Evolutionary conservation across 2,329 filamentous ascomycete genomes (phyloP), one percentile per base, ranked within the genome.

Genomic region (Daldinia eschscholtzii): DNA sequence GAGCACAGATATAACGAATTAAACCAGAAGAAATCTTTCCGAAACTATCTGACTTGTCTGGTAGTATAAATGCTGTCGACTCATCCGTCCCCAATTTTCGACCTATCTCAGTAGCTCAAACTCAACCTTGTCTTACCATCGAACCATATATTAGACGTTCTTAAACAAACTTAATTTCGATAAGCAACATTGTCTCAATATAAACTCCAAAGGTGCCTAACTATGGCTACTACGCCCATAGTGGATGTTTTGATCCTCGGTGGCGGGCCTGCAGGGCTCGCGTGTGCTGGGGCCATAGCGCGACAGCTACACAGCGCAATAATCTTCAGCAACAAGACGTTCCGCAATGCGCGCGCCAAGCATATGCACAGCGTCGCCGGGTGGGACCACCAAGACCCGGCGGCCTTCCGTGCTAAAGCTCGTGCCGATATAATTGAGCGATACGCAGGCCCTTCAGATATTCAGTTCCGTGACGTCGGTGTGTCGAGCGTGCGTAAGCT

Each of bases 331-430:
- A 55, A 64, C 55, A 53, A 42, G 9, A 42, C 70, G 6, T 86
- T 82, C 71, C 81, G 84, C 60, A 86, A 86, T 68, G 74, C 73
- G 28, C 70, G 72, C 15, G 77, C 80, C 2, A 66, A 70, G 2
- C 80, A 84, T 72, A 84, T 86, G 82, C 84, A 86, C 74, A 81
- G 76, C 28, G 73, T 84, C 2, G 67, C 73, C 1, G 79, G 71
- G 6, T 74, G 68, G 65, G 75, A 75, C 28, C 71, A 76, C 63
- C 23, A 48, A 23, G 58, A 64, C 59, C 70, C 72, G 20, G 56
- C 63, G 0, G 35, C 56, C 2, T 72, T 73, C 46, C 67, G 70
- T 6, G 64, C 64, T 6, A 67, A 70, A 44, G 62, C 71, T 3
- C 65, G 65, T 37, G 39, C 50, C 2, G 73, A 77, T 28, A 63